These are phyloP conservation scores for Zalaria obscura DNA, from an alignment of 2,329 filamentous ascomycete species.

Conservation along the genomic window DNA sequence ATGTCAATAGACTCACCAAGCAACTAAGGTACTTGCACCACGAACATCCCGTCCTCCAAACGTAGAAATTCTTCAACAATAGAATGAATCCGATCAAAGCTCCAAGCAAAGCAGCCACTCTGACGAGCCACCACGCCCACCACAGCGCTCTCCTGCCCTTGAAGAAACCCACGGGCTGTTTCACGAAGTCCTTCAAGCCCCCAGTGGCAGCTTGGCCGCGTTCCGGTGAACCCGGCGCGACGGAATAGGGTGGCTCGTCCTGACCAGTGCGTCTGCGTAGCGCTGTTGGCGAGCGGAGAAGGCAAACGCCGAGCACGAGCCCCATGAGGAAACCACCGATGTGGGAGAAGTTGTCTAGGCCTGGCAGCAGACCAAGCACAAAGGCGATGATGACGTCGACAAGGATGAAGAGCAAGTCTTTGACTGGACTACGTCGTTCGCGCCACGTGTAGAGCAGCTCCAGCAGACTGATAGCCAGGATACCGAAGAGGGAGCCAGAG, in stretches of 20 bases:
- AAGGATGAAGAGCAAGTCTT: slow-evolving; percentile 76
- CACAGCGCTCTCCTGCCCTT: slow-evolving; percentile 83
- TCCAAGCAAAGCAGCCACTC: slow-evolving; percentile 63
- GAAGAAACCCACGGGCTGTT: slow-evolving; percentile 58
- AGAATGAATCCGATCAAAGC: slow-evolving; percentile 77
- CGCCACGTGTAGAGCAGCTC: slow-evolving; percentile 90
- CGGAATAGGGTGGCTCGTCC: slow-evolving; percentile 55
- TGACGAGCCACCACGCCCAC: slow-evolving; percentile 95
- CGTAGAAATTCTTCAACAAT: slow-evolving; percentile 83
- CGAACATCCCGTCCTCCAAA: slow-evolving; percentile 55
- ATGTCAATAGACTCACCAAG: slow-evolving; percentile 48
- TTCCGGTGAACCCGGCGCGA: slow-evolving; percentile 12
- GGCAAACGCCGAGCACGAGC: slow-evolving; percentile 67
- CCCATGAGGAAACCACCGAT: slow-evolving; percentile 95
- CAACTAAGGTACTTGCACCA: slow-evolving; percentile 98
- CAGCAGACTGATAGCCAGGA: slow-evolving; percentile 75
- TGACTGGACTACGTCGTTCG: slow-evolving; percentile 59
- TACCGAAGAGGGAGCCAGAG: slow-evolving; percentile 80
- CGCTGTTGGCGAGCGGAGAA: slow-evolving; percentile 76
- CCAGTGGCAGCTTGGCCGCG: slow-evolving; percentile 2
- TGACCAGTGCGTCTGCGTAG: slow-evolving; percentile 61
- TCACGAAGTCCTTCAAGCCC: slow-evolving; percentile 28
- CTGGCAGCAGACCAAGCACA: slow-evolving; percentile 78
- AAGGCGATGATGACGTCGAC: slow-evolving; percentile 83
- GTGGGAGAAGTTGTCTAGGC: slow-evolving; percentile 92